These are phyloP conservation scores for Thalassiosira hispida DNA, from an alignment of 352 stramenopile species.

Conservation along the genomic window DNA sequence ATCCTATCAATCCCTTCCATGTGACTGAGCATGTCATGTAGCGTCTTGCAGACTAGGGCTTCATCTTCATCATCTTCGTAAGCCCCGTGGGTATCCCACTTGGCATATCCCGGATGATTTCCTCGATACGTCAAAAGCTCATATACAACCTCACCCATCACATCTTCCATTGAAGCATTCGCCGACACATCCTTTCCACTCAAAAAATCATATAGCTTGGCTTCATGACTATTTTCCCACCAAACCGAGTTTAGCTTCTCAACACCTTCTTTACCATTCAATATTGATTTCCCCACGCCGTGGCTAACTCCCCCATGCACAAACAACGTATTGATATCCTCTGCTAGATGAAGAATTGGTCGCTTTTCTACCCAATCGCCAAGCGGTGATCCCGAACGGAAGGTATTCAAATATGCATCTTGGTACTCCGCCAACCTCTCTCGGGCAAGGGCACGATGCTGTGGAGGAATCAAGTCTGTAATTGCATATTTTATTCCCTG, in stretches of 20 bases:
- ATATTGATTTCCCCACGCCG: slow-evolving; percentile 31
- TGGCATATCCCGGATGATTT: slow-evolving; percentile 64
- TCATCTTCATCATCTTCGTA: slow-evolving; percentile 55
- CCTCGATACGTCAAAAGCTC: slow-evolving; percentile 70
- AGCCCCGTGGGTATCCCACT: slow-evolving; percentile 46
- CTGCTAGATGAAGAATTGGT: slow-evolving; percentile 48
- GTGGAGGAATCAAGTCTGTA: slow-evolving; percentile 52
- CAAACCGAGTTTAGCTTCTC: slow-evolving; percentile 54
- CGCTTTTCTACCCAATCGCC: slow-evolving; percentile 61
- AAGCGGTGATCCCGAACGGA: slow-evolving; percentile 51
- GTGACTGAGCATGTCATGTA: slow-evolving; percentile 36
- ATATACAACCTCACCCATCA: slow-evolving; percentile 54
- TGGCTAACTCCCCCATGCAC: slow-evolving; percentile 64
- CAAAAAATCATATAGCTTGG: slow-evolving; percentile 62
- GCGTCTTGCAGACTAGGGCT: slow-evolving; percentile 20
- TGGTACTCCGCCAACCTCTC: slow-evolving; percentile 59
- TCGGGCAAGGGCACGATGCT: slow-evolving; percentile 46
- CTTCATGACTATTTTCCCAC: slow-evolving; percentile 44
- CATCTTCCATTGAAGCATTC: slow-evolving; percentile 17
- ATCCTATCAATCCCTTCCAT: slow-evolving; percentile 58
- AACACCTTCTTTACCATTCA: slow-evolving; percentile 43
- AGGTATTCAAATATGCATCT: slow-evolving; percentile 58
- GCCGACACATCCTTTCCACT: background rate
- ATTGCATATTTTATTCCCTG: slow-evolving; percentile 49
- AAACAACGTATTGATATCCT: slow-evolving; percentile 59